These are phyloP conservation scores for Yamadazyma siamensis DNA, from an alignment of 1,139 yeast species.

Conservation along the genomic window DNA sequence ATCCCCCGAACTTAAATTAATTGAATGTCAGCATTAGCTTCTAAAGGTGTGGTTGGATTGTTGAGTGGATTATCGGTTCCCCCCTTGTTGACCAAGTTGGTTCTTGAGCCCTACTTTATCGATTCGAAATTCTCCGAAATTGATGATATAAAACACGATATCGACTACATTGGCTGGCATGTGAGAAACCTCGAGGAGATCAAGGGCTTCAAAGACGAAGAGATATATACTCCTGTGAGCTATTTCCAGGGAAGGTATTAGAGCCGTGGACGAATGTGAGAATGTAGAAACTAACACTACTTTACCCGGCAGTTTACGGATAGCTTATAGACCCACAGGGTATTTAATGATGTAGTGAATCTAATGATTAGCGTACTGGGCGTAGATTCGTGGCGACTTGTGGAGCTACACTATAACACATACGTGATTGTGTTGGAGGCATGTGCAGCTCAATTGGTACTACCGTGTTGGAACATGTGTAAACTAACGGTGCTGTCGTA, in stretches of 20 bases:
- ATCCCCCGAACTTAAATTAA: not conserved
- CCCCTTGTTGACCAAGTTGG: slow-evolving; percentile 25
- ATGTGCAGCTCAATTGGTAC: no score
- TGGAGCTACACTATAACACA: no score
- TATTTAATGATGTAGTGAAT: no score
- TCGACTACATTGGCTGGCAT: slow-evolving; percentile 40
- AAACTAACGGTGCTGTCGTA: no score
- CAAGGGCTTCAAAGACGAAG: slow-evolving; percentile 26
- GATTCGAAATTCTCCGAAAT: slow-evolving; percentile 28
- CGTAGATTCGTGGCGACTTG: no score
- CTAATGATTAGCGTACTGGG: no score
- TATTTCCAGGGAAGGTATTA: slow-evolving; percentile 21
- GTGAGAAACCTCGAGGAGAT: slow-evolving; percentile 32
- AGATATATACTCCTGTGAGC: slow-evolving; percentile 29
- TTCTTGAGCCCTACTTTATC: slow-evolving; percentile 24
- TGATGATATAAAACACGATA: slow-evolving; percentile 28
- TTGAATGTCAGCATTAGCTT: slow-evolving; percentile 10
- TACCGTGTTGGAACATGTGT: no score
- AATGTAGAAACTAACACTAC: not conserved
- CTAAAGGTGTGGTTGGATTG: slow-evolving; percentile 20
- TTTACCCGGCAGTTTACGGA: not conserved
- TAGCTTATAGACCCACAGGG: no score
- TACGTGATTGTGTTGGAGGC: no score
- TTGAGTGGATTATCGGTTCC: slow-evolving; percentile 29
- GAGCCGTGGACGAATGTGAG: not conserved